These are phyloP conservation scores for Aspergillus sp. DNA, from an alignment of 2,329 filamentous ascomycete genomes.

Conservation along the genomic window DNA sequence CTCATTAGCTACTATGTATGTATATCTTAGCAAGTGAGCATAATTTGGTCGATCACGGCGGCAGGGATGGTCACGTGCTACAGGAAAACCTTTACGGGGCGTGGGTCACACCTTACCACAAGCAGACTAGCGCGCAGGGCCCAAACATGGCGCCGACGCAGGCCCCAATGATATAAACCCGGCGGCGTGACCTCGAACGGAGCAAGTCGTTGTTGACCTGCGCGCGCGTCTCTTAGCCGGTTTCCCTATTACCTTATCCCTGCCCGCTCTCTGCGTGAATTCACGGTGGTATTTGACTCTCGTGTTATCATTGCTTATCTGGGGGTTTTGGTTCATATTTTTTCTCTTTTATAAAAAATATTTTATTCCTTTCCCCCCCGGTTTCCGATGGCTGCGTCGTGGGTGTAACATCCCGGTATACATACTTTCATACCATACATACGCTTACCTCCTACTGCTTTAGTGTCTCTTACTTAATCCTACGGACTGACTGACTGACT, in stretches of 20 bases:
- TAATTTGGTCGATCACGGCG: background rate
- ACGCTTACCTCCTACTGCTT: slow-evolving; percentile 2
- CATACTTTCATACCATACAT: slow-evolving; percentile 5
- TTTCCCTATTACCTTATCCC: slow-evolving; percentile 11
- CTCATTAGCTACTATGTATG: background rate
- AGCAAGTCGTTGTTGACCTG: slow-evolving; percentile 5
- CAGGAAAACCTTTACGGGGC: slow-evolving; percentile 22
- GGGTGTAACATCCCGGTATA: slow-evolving; percentile 13
- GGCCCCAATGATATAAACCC: slow-evolving; percentile 43
- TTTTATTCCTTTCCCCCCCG: background rate
- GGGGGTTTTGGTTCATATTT: slow-evolving; percentile 14
- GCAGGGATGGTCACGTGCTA: slow-evolving; percentile 18
- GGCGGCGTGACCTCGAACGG: slow-evolving; percentile 38
- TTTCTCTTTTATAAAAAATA: slow-evolving; percentile 3
- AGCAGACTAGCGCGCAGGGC: slow-evolving; percentile 23
- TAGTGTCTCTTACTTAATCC: slow-evolving; percentile 1
- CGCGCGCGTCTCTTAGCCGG: background rate
- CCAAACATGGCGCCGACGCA: slow-evolving; percentile 36
- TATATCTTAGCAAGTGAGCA: background rate
- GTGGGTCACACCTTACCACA: slow-evolving; percentile 21
- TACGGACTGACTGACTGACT: background rate
- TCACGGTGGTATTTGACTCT: background rate
- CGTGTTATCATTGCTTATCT: slow-evolving; percentile 6
- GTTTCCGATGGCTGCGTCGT: slow-evolving; percentile 15
- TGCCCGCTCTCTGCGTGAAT: background rate